Evolutionary conservation across 1,284 basidiomycete genomes (phyloP).

Genomic region (Chondrostereum purpureum): DNA sequence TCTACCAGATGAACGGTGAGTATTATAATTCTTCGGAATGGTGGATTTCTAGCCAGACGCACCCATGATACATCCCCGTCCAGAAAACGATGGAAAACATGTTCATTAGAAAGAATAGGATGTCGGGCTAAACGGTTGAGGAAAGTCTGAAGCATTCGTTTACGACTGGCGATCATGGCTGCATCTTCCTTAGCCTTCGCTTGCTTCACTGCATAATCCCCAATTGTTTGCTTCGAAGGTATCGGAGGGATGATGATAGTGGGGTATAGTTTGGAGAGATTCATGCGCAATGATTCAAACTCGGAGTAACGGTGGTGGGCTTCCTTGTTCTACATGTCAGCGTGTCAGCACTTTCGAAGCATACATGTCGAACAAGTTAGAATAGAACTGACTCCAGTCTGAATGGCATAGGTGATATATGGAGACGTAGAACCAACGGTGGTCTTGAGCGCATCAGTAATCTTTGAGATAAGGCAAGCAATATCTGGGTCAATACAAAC

Average conservation of each 20-base stretch:
- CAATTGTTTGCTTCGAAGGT: constrained; percentile 92
- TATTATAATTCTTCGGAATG: constrained; percentile 6
- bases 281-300: constrained; percentile 88
- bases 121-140: constrained; percentile 85
- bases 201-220: constrained; percentile 97
- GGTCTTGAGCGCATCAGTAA: constrained; percentile 94
- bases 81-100: constrained; percentile 92
- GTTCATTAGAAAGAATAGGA: constrained; percentile 90
- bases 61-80: constrained; percentile 97
- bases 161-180: constrained; percentile 85
- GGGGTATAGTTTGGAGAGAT: constrained; percentile 85
- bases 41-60: constrained; percentile 15
- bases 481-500: not conserved
- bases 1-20: constrained; percentile 35
- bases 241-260: constrained; percentile 97
- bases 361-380: not conserved
- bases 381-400: constrained; percentile 68
- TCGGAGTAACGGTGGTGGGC: constrained; percentile 93
- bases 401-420: constrained; percentile 94
- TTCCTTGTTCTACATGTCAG: constrained; percentile 74
- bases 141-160: constrained; percentile 94
- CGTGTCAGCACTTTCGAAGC: constrained; percentile 4
- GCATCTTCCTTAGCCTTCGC: constrained; percentile 95
- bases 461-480: constrained; percentile 39
- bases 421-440: constrained; percentile 78